Evolutionary conservation across 805 yeast genomes (phyloP), one percentile per base, ranked within the genome.

Genomic region (Candida quercuum): DNA sequence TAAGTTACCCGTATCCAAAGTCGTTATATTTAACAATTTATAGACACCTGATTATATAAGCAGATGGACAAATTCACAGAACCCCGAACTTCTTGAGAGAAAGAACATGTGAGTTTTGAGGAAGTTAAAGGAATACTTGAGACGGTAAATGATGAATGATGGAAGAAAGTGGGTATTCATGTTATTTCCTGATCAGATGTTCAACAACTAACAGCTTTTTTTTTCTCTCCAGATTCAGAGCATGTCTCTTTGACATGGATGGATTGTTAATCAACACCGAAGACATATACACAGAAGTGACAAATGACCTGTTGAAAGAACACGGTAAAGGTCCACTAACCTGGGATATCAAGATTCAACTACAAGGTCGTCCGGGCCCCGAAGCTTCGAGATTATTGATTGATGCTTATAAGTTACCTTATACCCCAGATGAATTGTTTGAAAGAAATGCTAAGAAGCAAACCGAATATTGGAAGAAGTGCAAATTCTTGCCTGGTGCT

Each of bases 191-290:
- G 7, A 7, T 11, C 13, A n/a, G n/a, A n/a, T n/a, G 17, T 14
- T 19, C 16, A 9, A 19, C n/a, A 7, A 6, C 15, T 30, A 21
- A n/a, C 8, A 5, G 18, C 12, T 11, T 20, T 16, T 8, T 11
- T 11, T 11, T 19, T 27, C n/a, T 27, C 38, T 16, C 3, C 33
- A 52, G 54, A 34, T 63, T 69, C 53, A 77, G 69, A 57, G 89
- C 88, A 24, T 81, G 87, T 66, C 80, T 81, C 43, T 81, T 81
- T 55, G 86, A 86, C 69, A 86, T 93, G 98, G 99, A 93, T 58
- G 99, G 99, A 1, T 74, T 94, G 18, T 68, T 93, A 45, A 74
- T 93, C 55, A 86, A 89, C 64, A 85, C 97, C 4, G 99, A 93
- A 61, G 94, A 86, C 47, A 69, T 89, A 38, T 93, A 93, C 60